phyloP scores from a whole-genome alignment of 257 asterid species.

The Oldenlandia corymbosa region DNA sequence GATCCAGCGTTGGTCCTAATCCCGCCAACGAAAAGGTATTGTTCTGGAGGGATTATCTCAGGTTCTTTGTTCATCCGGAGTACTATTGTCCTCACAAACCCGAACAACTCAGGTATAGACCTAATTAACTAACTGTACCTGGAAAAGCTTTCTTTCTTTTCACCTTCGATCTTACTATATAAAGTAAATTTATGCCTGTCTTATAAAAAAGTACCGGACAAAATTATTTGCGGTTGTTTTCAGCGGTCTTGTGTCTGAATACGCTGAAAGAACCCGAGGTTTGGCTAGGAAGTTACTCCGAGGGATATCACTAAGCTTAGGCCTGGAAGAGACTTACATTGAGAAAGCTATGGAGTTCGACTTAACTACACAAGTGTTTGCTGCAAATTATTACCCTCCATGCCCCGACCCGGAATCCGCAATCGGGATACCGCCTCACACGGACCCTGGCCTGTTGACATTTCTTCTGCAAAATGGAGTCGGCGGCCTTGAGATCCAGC shows the following conservation, averaged over 20 bases:
- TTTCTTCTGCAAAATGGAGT: constrained; percentile 55
- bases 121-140: background rate
- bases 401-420: constrained; percentile 68
- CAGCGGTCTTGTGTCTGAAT: constrained; percentile 46
- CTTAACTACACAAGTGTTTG: constrained; percentile 34
- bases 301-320: constrained; percentile 49
- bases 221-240: too few relatives aligned
- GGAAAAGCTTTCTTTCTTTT: background rate
- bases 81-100: constrained; percentile 58
- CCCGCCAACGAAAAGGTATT: constrained; percentile 33
- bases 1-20: constrained; percentile 72
- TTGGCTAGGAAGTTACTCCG: constrained; percentile 30
- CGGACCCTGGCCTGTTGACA: constrained; percentile 79
- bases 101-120: constrained; percentile 39
- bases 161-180: too few relatives aligned
- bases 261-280: constrained; percentile 31
- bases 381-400: constrained; percentile 62
- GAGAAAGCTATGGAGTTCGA: constrained; percentile 37
- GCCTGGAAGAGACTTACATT: constrained; percentile 42
- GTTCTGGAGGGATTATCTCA: constrained; percentile 80
- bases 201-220: too few relatives aligned
- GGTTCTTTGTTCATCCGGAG: constrained; percentile 60
- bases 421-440: constrained; percentile 64
- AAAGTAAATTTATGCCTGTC: too few relatives aligned
- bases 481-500: constrained; percentile 62